A percentile compares a stretch with the other conserved stretches of the same genome.
phyloP scores from a whole-genome alignment of 805 yeast species.

The Saccharomyces kudriavzevii region DNA sequence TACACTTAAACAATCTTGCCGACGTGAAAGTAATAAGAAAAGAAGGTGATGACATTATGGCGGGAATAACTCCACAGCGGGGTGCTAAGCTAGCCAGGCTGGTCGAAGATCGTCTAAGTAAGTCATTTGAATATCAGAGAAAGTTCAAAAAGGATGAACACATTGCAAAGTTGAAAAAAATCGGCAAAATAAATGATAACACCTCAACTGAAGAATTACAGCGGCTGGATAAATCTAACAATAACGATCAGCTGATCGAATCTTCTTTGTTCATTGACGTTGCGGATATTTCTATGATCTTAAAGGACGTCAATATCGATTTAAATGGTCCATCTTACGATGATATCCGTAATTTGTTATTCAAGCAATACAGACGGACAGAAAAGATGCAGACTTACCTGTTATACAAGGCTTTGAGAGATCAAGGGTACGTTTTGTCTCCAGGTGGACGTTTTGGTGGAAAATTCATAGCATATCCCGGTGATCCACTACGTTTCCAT shows the following conservation, averaged over 20 bases:
- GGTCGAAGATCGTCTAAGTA: constrained; percentile 3
- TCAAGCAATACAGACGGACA: neutral
- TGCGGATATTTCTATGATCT: constrained; percentile 8
- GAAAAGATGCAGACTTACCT: neutral
- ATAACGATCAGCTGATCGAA: constrained; percentile 11
- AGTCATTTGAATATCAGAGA: constrained; percentile 17
- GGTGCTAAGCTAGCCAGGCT: constrained; percentile 1
- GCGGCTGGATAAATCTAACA: neutral
- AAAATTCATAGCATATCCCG: constrained; percentile 82
- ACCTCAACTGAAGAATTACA: neutral
- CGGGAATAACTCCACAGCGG: neutral
- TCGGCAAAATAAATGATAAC: constrained; percentile 10
- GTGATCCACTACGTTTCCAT: constrained; percentile 86
- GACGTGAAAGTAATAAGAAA: constrained; percentile 38
- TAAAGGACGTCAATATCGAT: neutral
- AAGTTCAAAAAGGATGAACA: constrained; percentile 18
- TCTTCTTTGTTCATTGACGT: constrained; percentile 22
- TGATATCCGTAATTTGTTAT: neutral
- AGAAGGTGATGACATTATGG: constrained; percentile 14
- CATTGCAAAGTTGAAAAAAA: constrained; percentile 10
- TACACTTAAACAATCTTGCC: constrained; percentile 39
- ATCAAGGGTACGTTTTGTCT: constrained; percentile 45
- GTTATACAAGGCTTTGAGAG: constrained; percentile 12
- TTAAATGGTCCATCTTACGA: neutral
- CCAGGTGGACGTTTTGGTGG: constrained; percentile 95